Conservation (phyloP, 768 basidiomycete species). For the Suillus hirtellus region DNA sequence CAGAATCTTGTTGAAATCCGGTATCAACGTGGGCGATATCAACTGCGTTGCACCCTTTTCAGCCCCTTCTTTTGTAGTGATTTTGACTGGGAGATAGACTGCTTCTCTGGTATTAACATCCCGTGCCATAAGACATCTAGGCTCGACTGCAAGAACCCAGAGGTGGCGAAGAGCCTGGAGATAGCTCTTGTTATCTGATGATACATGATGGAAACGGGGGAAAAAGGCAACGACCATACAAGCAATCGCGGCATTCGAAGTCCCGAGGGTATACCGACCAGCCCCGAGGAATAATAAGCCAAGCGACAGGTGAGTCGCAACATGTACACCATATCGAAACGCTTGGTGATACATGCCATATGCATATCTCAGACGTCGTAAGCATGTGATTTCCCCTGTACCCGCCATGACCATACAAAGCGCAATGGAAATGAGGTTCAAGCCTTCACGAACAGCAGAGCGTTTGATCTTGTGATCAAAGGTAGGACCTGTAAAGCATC, state of each 20-base stretch:
- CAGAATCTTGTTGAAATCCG: conserved; percentile 78
- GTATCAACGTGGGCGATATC: conserved; percentile 91
- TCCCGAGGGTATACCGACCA: conserved; percentile 89
- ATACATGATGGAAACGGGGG: conserved; percentile 77
- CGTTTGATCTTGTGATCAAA: conserved; percentile 91
- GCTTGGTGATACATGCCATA: conserved; percentile 82
- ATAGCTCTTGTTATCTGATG: conserved; percentile 87
- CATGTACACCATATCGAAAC: conserved; percentile 86
- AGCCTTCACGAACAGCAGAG: conserved; percentile 80
- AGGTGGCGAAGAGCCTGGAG: conserved; percentile 92
- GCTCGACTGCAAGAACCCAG: conserved; percentile 96
- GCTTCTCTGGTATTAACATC: conserved; percentile 92
- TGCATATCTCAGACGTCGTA: conserved; percentile 83
- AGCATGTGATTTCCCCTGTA: conserved; percentile 88
- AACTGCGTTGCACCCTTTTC: conserved; percentile 70
- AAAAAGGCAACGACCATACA: conserved; percentile 90
- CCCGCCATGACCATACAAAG: conserved; percentile 97
- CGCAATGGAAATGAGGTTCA: conserved; percentile 84
- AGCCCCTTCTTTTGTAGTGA: conserved; percentile 70
- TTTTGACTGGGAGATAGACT: conserved; percentile 90
- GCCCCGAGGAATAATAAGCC: conserved; percentile 93
- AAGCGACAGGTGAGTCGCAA: conserved; percentile 86
- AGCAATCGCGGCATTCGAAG: conserved; percentile 89
- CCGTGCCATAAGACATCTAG: conserved; percentile 85
- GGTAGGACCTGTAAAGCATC: conserved; percentile 52